Conservation (phyloP, 1,284 basidiomycete genomes). For the Cryptococcus sp. region DNA sequence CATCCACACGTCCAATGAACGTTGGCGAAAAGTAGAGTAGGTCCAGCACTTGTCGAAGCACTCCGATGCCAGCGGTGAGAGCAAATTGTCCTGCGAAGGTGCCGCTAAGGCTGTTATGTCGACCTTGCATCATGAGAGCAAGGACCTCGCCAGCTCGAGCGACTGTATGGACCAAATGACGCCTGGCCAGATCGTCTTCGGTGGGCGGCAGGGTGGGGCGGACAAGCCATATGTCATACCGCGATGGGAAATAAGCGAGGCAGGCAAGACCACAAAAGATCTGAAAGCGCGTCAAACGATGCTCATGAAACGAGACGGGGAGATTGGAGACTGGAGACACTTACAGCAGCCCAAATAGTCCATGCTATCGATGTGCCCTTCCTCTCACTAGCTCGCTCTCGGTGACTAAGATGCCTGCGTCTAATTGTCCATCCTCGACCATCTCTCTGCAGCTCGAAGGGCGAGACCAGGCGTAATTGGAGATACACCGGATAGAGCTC, state of each 20-base stretch:
- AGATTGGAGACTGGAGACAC: not conserved
- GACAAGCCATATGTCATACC: not conserved
- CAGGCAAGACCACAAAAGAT: slow-evolving; percentile 2
- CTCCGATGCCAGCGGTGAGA: slow-evolving; percentile 10
- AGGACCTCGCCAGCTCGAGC: not conserved
- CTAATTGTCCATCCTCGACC: slow-evolving; percentile 10
- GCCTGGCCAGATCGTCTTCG: no score
- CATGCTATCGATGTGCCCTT: slow-evolving; percentile 1
- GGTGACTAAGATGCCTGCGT: slow-evolving; percentile 11
- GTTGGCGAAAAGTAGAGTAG: slow-evolving; percentile 13
- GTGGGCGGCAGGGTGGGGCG: not conserved
- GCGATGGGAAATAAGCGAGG: not conserved
- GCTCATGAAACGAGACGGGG: not conserved
- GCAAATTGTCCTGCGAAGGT: slow-evolving; percentile 25
- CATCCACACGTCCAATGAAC: slow-evolving; percentile 15
- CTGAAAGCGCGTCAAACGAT: not conserved
- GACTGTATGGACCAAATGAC: not conserved
- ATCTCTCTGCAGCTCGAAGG: slow-evolving; percentile 13
- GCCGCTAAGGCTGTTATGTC: slow-evolving; percentile 9
- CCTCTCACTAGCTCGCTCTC: slow-evolving; percentile 17
- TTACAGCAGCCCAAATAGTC: slow-evolving; percentile 8
- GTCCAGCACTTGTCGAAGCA: slow-evolving; percentile 2
- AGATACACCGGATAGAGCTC: slow-evolving; percentile 11
- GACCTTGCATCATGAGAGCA: slow-evolving; percentile 8
- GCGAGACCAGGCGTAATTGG: slow-evolving; percentile 12